Percentiles rank a stretch among this genome's conserved stretches.
Conservation (phyloP, 163 green algal genomes). For the Prototheca cutis region DNA sequence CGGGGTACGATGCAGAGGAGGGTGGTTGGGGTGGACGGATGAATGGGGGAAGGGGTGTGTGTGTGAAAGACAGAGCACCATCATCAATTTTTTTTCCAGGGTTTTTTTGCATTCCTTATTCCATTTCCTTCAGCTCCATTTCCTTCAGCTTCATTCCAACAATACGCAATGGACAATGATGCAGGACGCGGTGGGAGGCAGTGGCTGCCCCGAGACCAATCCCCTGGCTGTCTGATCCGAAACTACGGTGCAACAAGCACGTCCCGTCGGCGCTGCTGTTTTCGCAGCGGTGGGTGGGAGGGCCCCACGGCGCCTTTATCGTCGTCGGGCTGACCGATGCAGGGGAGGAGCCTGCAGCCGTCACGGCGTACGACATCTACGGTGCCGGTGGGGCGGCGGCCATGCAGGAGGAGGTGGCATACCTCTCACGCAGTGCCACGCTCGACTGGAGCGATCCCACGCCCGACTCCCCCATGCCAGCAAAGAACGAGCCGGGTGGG, state of each 20-base stretch:
- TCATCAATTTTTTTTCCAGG: too few species aligned
- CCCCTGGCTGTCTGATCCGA: constrained; percentile 13
- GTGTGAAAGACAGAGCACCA: too few species aligned
- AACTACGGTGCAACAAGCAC: constrained; percentile 5
- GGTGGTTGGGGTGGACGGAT: too few species aligned
- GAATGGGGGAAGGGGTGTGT: too few species aligned
- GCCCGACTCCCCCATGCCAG: too few species aligned
- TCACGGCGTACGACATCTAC: constrained; percentile 1
- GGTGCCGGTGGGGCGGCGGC: neutral
- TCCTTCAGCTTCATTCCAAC: neutral
- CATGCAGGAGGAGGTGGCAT: neutral
- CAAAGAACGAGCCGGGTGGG: neutral
- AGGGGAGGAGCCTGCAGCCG: constrained; percentile 1
- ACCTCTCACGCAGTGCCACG: neutral
- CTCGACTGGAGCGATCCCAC: neutral
- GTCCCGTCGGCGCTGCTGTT: neutral
- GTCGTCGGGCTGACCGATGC: constrained; percentile 9
- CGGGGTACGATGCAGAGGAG: too few species aligned
- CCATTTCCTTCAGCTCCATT: neutral
- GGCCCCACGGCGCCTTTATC: constrained; percentile 12
- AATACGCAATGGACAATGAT: too few species aligned
- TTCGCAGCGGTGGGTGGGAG: constrained; percentile 10
- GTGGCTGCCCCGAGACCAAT: constrained; percentile 5
- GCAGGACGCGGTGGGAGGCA: neutral
- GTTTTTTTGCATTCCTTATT: too few species aligned